Base-by-base conservation (phyloP, 1,284 basidiomycete genomes). In the Vanrija pseudolonga region DNA sequence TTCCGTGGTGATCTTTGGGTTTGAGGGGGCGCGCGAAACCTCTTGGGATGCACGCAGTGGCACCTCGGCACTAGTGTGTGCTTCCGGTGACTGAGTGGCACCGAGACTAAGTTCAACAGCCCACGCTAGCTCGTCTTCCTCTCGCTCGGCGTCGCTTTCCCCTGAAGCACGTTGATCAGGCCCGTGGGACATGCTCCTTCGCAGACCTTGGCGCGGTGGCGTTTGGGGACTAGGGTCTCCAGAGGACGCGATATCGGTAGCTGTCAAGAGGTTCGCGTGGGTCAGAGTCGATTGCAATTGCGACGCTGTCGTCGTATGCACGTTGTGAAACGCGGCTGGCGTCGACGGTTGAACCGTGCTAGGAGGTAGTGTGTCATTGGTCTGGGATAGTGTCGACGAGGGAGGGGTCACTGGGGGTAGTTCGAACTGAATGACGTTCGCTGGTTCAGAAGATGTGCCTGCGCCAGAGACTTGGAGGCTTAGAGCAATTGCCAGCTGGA, bases 51-150 rank as follows among this genome's bases (percentile, higher is more conserved):
- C 7, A 7, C 44, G 44, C 44, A 45, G 24, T 4, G 50, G 50
- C 1, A 52, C 45, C 14, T 37, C 22, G 15, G 37, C 49, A 6
- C 14, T 15, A 6, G 20, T 19, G 1, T 32, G 12, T 2, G 32
- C 32, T 14, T 32, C 32, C 9, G 32, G 32, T 14, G 32, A 32
- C 32, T 32, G 32, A 32, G 32, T 42, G 17, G 50, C 36, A 2
- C 40, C 50, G 12, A 64, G 45, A 12, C 51, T 63, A 62, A 78
- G 67, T 56, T 78, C 76, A 23, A 79, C 63, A 11, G 76, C 78
- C 71, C 71, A 74, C 32, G 73, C 74, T 9, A 80, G 54, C 56
- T 78, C 71, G 9, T 70, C 69, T 14, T 78, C 76, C 32, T 76
- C 63, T 22, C 57, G 48, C 15, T 62, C 67, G 12, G 50, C 44